Conservation (phyloP, 805 yeast genomes). For the Candida succiphila region DNA sequence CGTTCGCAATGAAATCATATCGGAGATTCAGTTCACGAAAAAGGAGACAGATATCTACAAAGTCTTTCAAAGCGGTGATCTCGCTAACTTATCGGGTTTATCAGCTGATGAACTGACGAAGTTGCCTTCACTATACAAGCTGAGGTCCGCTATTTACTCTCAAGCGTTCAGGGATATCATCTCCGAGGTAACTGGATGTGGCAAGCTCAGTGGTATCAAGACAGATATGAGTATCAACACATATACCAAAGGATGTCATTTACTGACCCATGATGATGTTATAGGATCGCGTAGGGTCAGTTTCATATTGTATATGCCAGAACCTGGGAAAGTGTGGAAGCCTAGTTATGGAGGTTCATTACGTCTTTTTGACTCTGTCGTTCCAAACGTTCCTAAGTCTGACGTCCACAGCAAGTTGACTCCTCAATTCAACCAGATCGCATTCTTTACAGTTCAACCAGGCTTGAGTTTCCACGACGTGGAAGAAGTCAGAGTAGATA, state of each 20-base stretch:
- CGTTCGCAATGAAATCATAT: slow-evolving; percentile 78
- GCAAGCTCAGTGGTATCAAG: slow-evolving; percentile 80
- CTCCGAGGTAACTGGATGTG: slow-evolving; percentile 73
- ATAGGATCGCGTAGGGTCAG: slow-evolving; percentile 92
- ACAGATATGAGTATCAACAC: slow-evolving; percentile 91
- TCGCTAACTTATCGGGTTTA: slow-evolving; percentile 85
- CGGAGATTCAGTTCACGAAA: slow-evolving; percentile 79
- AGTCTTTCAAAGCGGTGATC: slow-evolving; percentile 81
- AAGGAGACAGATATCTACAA: slow-evolving; percentile 97
- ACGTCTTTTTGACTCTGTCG: slow-evolving; percentile 75
- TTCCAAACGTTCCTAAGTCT: slow-evolving; percentile 81
- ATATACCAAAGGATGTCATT: slow-evolving; percentile 87
- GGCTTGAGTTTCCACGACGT: slow-evolving; percentile 97
- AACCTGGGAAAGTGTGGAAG: slow-evolving; percentile 85
- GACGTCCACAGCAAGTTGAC: slow-evolving; percentile 63
- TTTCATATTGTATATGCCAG: slow-evolving; percentile 86
- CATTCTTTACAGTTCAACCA: slow-evolving; percentile 92
- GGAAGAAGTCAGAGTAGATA: slow-evolving; percentile 89
- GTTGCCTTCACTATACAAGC: slow-evolving; percentile 64
- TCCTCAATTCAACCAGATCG: slow-evolving; percentile 94
- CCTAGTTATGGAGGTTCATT: slow-evolving; percentile 90
- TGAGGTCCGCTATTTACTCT: slow-evolving; percentile 84
- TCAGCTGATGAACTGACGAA: slow-evolving; percentile 64
- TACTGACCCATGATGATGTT: slow-evolving; percentile 94
- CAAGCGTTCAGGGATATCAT: slow-evolving; percentile 74